Conservation (phyloP, 2,329 filamentous ascomycete genomes). For the Verticillium longisporum region DNA sequence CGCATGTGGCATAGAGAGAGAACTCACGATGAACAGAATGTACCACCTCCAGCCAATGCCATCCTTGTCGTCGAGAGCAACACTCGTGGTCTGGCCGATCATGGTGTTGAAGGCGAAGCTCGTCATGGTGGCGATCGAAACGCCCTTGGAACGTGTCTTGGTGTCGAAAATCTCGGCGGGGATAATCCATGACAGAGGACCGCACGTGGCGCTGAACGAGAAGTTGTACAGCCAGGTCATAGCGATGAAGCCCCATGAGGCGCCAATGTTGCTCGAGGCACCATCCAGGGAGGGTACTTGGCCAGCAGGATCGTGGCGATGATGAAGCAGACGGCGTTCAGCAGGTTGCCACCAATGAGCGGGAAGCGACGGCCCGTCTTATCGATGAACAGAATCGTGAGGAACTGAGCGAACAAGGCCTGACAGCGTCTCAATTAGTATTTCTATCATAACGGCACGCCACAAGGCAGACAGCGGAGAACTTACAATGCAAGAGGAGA, state of each 20-base stretch:
- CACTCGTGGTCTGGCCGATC: slow-evolving; percentile 32
- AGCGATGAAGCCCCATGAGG: slow-evolving; percentile 62
- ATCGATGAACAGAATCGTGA: slow-evolving; percentile 64
- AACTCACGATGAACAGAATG: slow-evolving; percentile 4
- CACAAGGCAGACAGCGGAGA: background rate
- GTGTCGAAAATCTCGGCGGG: slow-evolving; percentile 57
- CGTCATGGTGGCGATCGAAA: slow-evolving; percentile 66
- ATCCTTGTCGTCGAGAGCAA: background rate
- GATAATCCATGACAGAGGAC: slow-evolving; percentile 39
- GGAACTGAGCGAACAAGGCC: slow-evolving; percentile 59
- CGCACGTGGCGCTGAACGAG: slow-evolving; percentile 64
- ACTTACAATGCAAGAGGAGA: slow-evolving; percentile 23
- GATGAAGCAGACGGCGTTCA: slow-evolving; percentile 66
- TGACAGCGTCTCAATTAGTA: slow-evolving; percentile 25
- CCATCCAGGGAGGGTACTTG: slow-evolving; percentile 49
- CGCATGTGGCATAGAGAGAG: background rate
- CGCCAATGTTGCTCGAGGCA: slow-evolving; percentile 20
- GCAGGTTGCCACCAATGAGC: slow-evolving; percentile 63
- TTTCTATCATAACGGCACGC: background rate
- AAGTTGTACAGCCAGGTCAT: slow-evolving; percentile 69
- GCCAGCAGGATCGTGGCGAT: slow-evolving; percentile 49
- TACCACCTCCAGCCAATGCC: slow-evolving; percentile 2
- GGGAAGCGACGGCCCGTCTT: slow-evolving; percentile 63
- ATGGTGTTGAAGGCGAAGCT: slow-evolving; percentile 71
- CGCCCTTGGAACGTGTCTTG: slow-evolving; percentile 64